Evolutionary conservation across 164 flowering plant species (phyloP), one percentile per base, ranked within the genome.

Genomic region (Warburgia ugandensis): DNA sequence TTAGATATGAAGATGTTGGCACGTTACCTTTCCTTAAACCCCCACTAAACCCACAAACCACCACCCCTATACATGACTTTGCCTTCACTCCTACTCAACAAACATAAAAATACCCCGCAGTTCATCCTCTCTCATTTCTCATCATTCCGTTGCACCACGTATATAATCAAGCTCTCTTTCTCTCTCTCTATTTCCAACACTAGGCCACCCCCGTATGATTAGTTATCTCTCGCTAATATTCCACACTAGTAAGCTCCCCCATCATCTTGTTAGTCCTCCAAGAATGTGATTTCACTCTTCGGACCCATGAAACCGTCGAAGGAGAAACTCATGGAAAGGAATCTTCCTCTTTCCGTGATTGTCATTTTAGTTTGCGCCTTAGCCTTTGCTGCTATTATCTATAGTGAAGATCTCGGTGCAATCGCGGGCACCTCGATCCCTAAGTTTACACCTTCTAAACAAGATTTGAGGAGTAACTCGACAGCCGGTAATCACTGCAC

Each of bases 61-160:
- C 32, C 65, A 61, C 39, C 51, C 47, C 29, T 17, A 27, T 44
- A n/a, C 63, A 58, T 70, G 45, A 37, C 90, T 83, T 78, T 75
- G 52, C 67, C 96, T 87, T 87, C 64, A 87, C 84, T 77, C 70
- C 64, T 77, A 87, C 94, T 84, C 92, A 63, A 76, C 45, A 60
- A 63, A 54, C 49, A 61, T 41, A 48, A 65, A 54, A 47, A 35
- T 29, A 35, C 19, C 21, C 45, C 10, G 21, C 17, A 25, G n/a
- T 55, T 6, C 16, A 35, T 26, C 5, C 54, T 28, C 63, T 41
- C 16, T 29, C 23, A 13, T 14, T 45, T 26, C 28, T 14, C 31
- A 20, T 50, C n/a, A n/a, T n/a, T n/a, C n/a, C n/a, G n/a, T n/a
- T n/a, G n/a, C n/a, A n/a, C n/a, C n/a, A n/a, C n/a, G n/a, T n/a